These are phyloP conservation scores for Rhazya stricta DNA, from an alignment of 257 asterid genomes.

Conservation along the genomic window DNA sequence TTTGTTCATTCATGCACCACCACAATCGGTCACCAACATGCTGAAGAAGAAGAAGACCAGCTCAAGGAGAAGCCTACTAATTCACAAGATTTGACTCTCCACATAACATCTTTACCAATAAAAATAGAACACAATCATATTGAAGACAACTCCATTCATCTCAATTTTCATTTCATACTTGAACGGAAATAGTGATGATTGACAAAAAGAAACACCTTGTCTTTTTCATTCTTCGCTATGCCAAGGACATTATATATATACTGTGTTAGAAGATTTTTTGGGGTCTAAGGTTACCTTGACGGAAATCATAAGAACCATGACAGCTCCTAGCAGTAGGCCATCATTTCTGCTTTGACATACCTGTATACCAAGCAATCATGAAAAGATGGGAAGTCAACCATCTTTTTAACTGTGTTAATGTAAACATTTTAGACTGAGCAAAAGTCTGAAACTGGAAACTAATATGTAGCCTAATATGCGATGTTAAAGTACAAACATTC, in stretches of 20 bases:
- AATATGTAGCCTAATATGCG: neutral
- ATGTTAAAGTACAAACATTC: neutral
- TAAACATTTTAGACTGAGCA: neutral
- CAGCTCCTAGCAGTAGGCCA: slow-evolving; percentile 42
- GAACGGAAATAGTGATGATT: neutral
- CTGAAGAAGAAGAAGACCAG: neutral
- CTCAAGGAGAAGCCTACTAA: neutral
- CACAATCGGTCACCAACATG: neutral
- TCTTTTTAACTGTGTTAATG: slow-evolving; percentile 12
- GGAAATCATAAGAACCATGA: slow-evolving; percentile 82
- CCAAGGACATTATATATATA: neutral
- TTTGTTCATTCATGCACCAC: neutral
- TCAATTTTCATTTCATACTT: neutral
- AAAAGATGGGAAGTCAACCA: neutral
- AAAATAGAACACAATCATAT: neutral
- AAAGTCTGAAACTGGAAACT: neutral
- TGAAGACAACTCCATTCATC: neutral
- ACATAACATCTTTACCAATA: neutral
- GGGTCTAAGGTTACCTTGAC: slow-evolving; percentile 49
- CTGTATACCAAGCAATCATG: slow-evolving; percentile 27
- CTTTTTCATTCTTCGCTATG: neutral
- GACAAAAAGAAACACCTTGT: neutral
- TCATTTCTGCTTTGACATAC: slow-evolving; percentile 48
- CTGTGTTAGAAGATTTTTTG: neutral
- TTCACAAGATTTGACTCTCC: neutral